Base-by-base conservation (phyloP, 495 filamentous ascomycete species). In the Penicillium simplicissimum region DNA sequence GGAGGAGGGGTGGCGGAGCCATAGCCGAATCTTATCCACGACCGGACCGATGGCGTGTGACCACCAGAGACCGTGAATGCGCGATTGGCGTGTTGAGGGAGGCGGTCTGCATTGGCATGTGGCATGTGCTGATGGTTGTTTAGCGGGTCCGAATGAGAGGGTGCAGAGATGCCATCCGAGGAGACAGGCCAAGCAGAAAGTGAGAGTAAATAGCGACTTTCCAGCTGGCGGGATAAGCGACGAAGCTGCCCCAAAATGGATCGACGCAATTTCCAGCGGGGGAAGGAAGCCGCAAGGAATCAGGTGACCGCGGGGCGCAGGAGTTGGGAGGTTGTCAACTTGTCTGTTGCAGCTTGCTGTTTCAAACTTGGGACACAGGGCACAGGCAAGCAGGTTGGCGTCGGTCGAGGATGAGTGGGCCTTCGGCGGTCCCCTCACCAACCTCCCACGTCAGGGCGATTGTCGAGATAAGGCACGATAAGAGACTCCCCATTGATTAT, bases 41-140 rank as follows among this genome's bases (percentile, higher is more conserved):
- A 71, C 72, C 73, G 67, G 64, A 62, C 67, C 68, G 72, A 74
- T 70, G 68, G 68, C 68, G 66, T 66, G 60, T 61, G 62, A 76
- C 74, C 75, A 77, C 71, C 75, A 73, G 67, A 75, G 71, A 74
- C 70, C 73, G 76, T 74, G 64, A 73, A 71, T 68, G 61, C 63
- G 63, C 69, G 67, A 70, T 71, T 69, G 64, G 68, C 69, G 68
- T 64, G 55, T 43, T 59, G 61, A 65, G 69, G 67, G 67, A 71
- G 65, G 64, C 72, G 70, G 76, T 73, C 76, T 75, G 74, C 76
- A 79, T 79, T 73, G 73, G 71, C 74, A 71, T 70, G 70, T 73
- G 73, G 71, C 74, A 71, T 70, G 70, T 61, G 68, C 53, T 59
- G 60, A 7, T 14, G 51, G 33, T 55, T 59, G 62, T 51, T 37